Base-by-base conservation (phyloP, 495 filamentous ascomycete genomes). In the Alectoria sarmentosa region DNA sequence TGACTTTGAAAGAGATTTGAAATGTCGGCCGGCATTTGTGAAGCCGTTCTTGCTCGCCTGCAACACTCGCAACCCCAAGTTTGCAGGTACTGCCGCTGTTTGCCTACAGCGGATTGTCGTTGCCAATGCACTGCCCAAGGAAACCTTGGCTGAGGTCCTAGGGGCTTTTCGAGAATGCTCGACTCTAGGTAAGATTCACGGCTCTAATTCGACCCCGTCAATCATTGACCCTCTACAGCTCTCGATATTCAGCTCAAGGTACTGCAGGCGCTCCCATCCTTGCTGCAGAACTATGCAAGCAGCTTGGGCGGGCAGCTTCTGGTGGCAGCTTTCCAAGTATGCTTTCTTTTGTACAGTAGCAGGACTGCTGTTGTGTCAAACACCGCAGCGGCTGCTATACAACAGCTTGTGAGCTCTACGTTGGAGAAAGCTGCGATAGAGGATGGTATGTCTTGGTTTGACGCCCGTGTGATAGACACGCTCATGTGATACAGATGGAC, bases 221-320 rank as follows among this genome's bases (percentile, higher is more conserved):
- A 4, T 30, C 15, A 30, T 34, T 34, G 30, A 55, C 17, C 6
- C 7, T 5, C 14, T 17, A 32, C 17, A 55, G 92, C 88, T 39
- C 83, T 95, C 58, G 95, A 98, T 73, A 88, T 97, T 4, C 94
- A 98, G 70, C 83, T 98, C 59, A 98, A 97, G 76, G 95, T 98
- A 37, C 79, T 98, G 23, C 94, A 98, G 73, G 90, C 92, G 0
- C 77, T 98, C 38, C 94, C 95, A n/a, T 88, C 91, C 2, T 72
- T 98, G 44, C 77, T 97, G 11, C 92, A 97, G 67, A 94, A 94
- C 73, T 98, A 97, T 76, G 86, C 90, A 0, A 82, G 83, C 63
- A 88, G 92, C 52, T 75, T 98, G 36, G 85, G 86, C 60, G 91
- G 89, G 4, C 88, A 92, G 59, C 80, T 96, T 21, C 80, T 98